Conservation (phyloP, 2,329 filamentous ascomycete genomes). For the Ophiostoma quercus region DNA sequence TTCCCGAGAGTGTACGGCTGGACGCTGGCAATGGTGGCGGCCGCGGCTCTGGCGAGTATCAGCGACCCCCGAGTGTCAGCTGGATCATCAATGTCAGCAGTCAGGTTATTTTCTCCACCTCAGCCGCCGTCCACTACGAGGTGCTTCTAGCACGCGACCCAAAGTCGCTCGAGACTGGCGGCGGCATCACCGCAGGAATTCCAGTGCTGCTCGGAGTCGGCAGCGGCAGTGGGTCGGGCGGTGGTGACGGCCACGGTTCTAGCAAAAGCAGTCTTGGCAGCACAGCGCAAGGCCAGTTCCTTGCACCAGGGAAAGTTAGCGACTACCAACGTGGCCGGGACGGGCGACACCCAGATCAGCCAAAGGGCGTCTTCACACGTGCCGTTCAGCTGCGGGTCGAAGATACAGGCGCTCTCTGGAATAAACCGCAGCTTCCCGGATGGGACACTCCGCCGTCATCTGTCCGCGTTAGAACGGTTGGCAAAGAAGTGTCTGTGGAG, state of each 20-base stretch:
- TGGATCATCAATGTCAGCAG: slow-evolving; percentile 92
- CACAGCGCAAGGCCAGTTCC: slow-evolving; percentile 34
- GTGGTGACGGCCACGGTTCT: not conserved
- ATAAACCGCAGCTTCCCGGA: slow-evolving; percentile 66
- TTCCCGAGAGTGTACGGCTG: slow-evolving; percentile 73
- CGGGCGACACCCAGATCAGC: slow-evolving; percentile 56
- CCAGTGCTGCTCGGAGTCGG: slow-evolving; percentile 42
- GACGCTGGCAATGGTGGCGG: slow-evolving; percentile 52
- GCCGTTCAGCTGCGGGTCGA: slow-evolving; percentile 75
- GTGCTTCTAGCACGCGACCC: slow-evolving; percentile 79
- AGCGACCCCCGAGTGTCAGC: slow-evolving; percentile 52
- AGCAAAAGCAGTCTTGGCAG: not conserved
- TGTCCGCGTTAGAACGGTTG: slow-evolving; percentile 17
- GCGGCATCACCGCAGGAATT: slow-evolving; percentile 30
- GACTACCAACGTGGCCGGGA: slow-evolving; percentile 67
- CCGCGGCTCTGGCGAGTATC: not conserved
- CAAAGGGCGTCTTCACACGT: slow-evolving; percentile 75
- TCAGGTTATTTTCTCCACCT: slow-evolving; percentile 89
- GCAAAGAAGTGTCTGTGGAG: slow-evolving; percentile 1
- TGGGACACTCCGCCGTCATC: slow-evolving; percentile 32
- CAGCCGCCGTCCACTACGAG: slow-evolving; percentile 83
- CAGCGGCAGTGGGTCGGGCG: slow-evolving; percentile 13
- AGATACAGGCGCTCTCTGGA: slow-evolving; percentile 87
- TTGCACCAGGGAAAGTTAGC: slow-evolving; percentile 64
- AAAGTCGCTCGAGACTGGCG: slow-evolving; percentile 67